Conservation (phyloP, 1,284 basidiomycete species). For the Vanrija sp. region DNA sequence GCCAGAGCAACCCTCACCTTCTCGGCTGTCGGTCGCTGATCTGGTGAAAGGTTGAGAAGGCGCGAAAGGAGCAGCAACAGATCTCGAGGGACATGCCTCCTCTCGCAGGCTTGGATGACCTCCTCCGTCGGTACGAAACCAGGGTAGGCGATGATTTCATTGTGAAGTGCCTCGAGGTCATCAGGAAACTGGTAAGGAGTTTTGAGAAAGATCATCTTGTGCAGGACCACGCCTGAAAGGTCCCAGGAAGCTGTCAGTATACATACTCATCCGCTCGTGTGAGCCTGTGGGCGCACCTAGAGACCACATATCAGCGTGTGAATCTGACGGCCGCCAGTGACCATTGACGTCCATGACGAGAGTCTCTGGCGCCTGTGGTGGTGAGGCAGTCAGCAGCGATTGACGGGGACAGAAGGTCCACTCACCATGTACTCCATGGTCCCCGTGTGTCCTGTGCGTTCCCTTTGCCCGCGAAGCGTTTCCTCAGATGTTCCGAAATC, state of each 20-base stretch:
- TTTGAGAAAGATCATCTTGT: slow-evolving; percentile 84
- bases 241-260: neutral
- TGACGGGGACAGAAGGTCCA: no score
- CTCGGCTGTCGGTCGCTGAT: slow-evolving; percentile 64
- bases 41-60: slow-evolving; percentile 61
- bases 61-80: slow-evolving; percentile 68
- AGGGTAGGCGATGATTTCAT: slow-evolving; percentile 67
- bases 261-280: neutral
- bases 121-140: slow-evolving; percentile 66
- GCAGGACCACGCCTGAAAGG: slow-evolving; percentile 71
- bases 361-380: slow-evolving; percentile 67
- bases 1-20: slow-evolving; percentile 52
- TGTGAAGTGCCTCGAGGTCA: slow-evolving; percentile 59
- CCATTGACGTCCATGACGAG: slow-evolving; percentile 56
- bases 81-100: slow-evolving; percentile 63
- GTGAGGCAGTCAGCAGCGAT: no score
- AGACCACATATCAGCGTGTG: slow-evolving; percentile 62
- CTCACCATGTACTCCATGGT: slow-evolving; percentile 63
- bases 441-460: slow-evolving; percentile 83
- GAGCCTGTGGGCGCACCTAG: slow-evolving; percentile 46
- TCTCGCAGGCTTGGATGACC: slow-evolving; percentile 58
- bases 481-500: slow-evolving; percentile 93
- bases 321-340: slow-evolving; percentile 66
- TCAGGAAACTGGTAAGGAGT: slow-evolving; percentile 70
- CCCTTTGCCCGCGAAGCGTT: slow-evolving; percentile 65